These are phyloP conservation scores for Amanita exitialis DNA, from an alignment of 768 basidiomycete genomes.

Conservation along the genomic window DNA sequence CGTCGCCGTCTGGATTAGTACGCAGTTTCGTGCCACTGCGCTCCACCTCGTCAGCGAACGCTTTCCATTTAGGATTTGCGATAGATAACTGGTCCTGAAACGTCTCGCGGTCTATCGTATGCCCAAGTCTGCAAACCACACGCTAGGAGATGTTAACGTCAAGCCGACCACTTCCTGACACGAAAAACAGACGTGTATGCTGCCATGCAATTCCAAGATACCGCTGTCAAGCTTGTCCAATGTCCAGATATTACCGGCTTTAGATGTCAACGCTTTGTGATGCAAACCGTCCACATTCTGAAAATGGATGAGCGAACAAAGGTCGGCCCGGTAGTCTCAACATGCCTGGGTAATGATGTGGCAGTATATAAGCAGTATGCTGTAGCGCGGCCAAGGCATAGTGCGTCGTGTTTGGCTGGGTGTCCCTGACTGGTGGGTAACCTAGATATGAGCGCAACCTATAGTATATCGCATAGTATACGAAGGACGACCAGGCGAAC, in stretches of 20 bases:
- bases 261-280: conserved; percentile 54
- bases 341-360: conserved; percentile 70
- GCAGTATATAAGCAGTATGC: conserved; percentile 46
- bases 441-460: conserved; percentile 73
- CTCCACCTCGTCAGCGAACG: conserved; percentile 55
- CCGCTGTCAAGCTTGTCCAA: conserved; percentile 24
- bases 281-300: conserved; percentile 94
- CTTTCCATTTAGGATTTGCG: conserved; percentile 74
- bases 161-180: not conserved
- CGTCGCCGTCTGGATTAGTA: conserved; percentile 93
- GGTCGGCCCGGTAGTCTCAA: not conserved
- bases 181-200: conserved; percentile 49
- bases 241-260: conserved; percentile 21
- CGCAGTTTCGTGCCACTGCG: conserved; percentile 47
- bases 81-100: conserved; percentile 70
- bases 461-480: conserved; percentile 11
- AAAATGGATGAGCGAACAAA: not conserved
- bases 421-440: conserved; percentile 79
- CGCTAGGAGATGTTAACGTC: conserved; percentile 26
- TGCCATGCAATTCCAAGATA: conserved; percentile 85
- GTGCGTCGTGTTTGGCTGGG: conserved; percentile 84
- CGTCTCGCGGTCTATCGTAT: conserved; percentile 48
- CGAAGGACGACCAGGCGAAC: conserved; percentile 7
- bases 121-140: conserved; percentile 71
- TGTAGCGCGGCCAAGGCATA: conserved; percentile 79